Evolutionary conservation across 371 early-diverging fungal species (phyloP).

Genomic region (Mucor circinelloides): DNA sequence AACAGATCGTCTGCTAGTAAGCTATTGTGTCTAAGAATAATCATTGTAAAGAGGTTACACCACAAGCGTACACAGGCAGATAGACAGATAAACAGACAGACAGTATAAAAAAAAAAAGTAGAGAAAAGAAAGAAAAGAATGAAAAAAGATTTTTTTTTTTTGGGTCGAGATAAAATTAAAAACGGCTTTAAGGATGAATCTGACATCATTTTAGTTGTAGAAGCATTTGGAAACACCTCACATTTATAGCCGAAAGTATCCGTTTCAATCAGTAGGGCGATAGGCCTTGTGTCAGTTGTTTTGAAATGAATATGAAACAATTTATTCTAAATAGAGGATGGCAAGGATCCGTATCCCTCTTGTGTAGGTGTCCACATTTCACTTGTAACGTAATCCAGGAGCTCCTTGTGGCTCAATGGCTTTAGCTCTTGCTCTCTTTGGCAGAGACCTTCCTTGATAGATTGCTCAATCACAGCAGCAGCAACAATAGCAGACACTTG

Average conservation of each 20-base stretch:
- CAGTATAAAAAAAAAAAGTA: background rate
- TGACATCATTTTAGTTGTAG: background rate
- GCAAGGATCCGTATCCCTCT: slow-evolving; percentile 3
- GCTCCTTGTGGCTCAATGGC: slow-evolving; percentile 7
- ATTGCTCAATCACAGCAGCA: slow-evolving; percentile 70
- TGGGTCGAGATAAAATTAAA: background rate
- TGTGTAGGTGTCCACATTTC: slow-evolving; percentile 19
- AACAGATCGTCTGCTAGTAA: slow-evolving; percentile 21
- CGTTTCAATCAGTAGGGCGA: background rate
- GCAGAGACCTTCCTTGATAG: slow-evolving; percentile 60
- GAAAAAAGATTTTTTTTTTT: background rate
- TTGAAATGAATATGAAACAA: background rate
- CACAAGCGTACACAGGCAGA: too few species aligned
- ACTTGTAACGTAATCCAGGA: slow-evolving; percentile 9
- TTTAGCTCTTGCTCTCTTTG: background rate
- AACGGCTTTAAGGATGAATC: background rate
- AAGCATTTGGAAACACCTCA: background rate
- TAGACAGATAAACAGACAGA: background rate
- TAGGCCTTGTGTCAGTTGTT: background rate
- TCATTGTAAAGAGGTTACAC: slow-evolving; percentile 14
- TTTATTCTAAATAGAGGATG: background rate
- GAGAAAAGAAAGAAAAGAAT: background rate
- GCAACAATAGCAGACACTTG: slow-evolving; percentile 77
- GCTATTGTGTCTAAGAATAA: slow-evolving; percentile 21
- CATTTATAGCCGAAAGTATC: background rate